Evolutionary conservation across 2,329 filamentous ascomycete genomes (phyloP), one percentile per base, ranked within the genome.

Genomic region (Dothideomycetes sp.): DNA sequence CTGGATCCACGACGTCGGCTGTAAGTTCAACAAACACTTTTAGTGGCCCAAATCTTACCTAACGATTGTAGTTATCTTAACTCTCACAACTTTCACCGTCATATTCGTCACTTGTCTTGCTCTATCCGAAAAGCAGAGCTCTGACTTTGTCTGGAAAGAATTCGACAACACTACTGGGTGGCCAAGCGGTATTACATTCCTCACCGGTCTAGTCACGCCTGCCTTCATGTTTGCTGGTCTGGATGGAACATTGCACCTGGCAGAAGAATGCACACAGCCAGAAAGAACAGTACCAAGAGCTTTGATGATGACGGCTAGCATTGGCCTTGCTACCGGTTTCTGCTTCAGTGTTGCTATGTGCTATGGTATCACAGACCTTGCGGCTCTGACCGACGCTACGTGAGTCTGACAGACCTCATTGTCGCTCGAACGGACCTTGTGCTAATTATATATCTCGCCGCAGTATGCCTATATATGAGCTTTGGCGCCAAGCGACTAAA

Each of bases 11-110:
- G 41, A 65, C 65, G 37, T 47, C 48, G 32, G 59, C 66, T 40
- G 63, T 75, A 41, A 59, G 76, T 12, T 69, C 73, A 42, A 64
- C 63, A 47, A 75, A 76, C 51, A 53, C 64, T 18, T 59, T 67
- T 4, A 12, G 7, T 4, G 11, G 12, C 19, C 4, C 3, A 9
- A 4, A 8, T 9, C 3, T 15, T 11, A 16, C 11, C 31, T 39
- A 17, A 39, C 15, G 4, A n/a, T n/a, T 2, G 51, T 67, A 24
- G 58, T 61, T 11, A 47, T 55, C 12, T 66, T 73, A n/a, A 64
- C 69, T 24, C 70, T 52, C 12, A 29, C 43, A 11, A 43, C 48
- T 5, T 39, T 52, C n/a, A 30, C 49, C 14, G 44, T 52, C 16
- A 36, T 49, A n/a, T 64, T 59, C 4, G 57, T 60, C 57, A 73